Conservation (phyloP, 2,329 filamentous ascomycete genomes). For the Nothophaeocryptopus gaeumannii region DNA sequence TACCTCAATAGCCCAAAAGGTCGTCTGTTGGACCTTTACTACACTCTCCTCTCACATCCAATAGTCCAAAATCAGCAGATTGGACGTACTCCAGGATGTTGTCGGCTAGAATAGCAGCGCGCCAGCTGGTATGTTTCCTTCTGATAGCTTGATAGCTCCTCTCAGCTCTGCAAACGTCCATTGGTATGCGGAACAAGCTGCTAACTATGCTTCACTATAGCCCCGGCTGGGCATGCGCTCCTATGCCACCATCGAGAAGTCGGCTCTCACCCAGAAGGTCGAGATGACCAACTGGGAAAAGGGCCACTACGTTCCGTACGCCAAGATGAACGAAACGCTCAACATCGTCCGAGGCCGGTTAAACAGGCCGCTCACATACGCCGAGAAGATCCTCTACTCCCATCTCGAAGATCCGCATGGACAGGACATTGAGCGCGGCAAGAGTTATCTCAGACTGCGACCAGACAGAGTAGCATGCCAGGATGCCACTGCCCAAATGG, state of each 20-base stretch:
- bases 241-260: slow-evolving; percentile 84
- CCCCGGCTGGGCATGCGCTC: slow-evolving; percentile 50
- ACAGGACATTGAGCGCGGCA: slow-evolving; percentile 93
- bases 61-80: slow-evolving; percentile 20
- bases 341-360: slow-evolving; percentile 82
- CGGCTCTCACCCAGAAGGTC: slow-evolving; percentile 89
- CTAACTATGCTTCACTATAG: slow-evolving; percentile 26
- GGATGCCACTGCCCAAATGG: slow-evolving; percentile 99
- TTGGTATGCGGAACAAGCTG: slow-evolving; percentile 2
- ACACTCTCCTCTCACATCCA: slow-evolving; percentile 15
- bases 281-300: slow-evolving; percentile 97
- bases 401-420: slow-evolving; percentile 95
- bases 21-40: slow-evolving; percentile 25
- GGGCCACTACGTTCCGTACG: slow-evolving; percentile 97
- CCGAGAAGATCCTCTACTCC: slow-evolving; percentile 99
- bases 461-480: slow-evolving; percentile 98
- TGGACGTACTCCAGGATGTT: slow-evolving; percentile 34
- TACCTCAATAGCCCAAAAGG: slow-evolving; percentile 14
- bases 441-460: slow-evolving; percentile 92
- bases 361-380: slow-evolving; percentile 88
- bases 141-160: slow-evolving; percentile 15
- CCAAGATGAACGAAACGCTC: slow-evolving; percentile 98
- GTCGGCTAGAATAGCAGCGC: slow-evolving; percentile 38
- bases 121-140: slow-evolving; percentile 39
- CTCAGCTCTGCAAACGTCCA: slow-evolving; percentile 9